Evolutionary conservation across 345 rosid genomes (phyloP).

Genomic region (Kernera saxatilis): DNA sequence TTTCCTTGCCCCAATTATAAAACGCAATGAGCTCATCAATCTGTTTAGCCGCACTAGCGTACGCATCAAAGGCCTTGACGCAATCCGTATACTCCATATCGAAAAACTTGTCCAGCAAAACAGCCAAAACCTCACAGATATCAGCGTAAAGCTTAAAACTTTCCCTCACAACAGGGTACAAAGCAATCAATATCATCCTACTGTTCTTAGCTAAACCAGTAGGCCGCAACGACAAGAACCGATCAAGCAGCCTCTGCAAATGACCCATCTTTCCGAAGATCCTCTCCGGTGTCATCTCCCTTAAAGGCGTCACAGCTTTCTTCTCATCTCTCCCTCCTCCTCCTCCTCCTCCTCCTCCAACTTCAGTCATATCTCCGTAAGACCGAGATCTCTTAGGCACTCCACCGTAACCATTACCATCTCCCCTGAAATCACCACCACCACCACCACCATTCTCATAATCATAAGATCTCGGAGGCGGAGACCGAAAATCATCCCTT

Average conservation of each 20-base stretch:
- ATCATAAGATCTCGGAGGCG: conserved; percentile 53
- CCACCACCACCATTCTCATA: conserved; percentile 38
- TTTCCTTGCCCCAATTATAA: conserved; percentile 84
- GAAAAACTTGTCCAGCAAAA: conserved; percentile 72
- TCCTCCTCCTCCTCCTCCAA: conserved; percentile 21
- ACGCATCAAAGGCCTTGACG: conserved; percentile 81
- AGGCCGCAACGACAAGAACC: conserved; percentile 69
- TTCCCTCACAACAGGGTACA: conserved; percentile 75
- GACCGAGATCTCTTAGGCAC: conserved; percentile 61
- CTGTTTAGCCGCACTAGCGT: conserved; percentile 73
- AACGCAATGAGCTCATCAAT: conserved; percentile 73
- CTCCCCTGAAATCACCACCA: conserved; percentile 40
- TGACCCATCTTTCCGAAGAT: conserved; percentile 64
- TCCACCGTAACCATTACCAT: conserved; percentile 35
- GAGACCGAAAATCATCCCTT: conserved; percentile 56
- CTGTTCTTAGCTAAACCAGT: conserved; percentile 71
- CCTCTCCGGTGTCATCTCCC: conserved; percentile 79
- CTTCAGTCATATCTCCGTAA: conserved; percentile 67
- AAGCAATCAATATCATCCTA: conserved; percentile 63
- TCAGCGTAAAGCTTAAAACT: conserved; percentile 77
- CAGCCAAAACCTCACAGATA: conserved; percentile 75
- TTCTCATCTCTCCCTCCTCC: conserved; percentile 33
- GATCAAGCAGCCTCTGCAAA: conserved; percentile 59
- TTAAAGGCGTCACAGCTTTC: conserved; percentile 50
- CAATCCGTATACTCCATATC: conserved; percentile 86